Conservation (phyloP, 345 rosid genomes). For the Leavenworthia alabamica region DNA sequence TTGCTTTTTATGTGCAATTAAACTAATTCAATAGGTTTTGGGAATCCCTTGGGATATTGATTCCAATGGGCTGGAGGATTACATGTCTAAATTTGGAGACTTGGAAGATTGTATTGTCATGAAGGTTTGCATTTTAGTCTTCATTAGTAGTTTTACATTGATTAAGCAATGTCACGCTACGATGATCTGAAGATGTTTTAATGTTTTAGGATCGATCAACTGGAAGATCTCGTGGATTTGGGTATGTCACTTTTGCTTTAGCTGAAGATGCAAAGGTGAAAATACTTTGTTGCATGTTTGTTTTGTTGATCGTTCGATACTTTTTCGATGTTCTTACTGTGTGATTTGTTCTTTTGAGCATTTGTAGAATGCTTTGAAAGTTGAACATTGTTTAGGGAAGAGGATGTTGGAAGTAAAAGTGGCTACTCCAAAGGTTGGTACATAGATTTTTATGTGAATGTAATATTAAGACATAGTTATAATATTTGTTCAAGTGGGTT, state of each 20-base stretch:
- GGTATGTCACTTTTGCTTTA: constrained; percentile 78
- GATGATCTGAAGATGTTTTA: neutral
- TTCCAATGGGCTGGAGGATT: no score
- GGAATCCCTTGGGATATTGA: no score
- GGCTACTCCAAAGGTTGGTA: constrained; percentile 87
- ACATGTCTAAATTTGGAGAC: no score
- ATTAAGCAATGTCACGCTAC: neutral
- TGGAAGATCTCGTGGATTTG: constrained; percentile 97
- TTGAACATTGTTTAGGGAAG: constrained; percentile 79
- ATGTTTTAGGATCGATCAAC: constrained; percentile 69
- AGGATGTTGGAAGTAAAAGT: constrained; percentile 88
- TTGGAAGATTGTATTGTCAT: no score
- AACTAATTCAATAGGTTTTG: no score
- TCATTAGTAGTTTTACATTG: neutral
- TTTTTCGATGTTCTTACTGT: neutral
- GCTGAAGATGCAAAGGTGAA: constrained; percentile 77
- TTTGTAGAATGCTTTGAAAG: constrained; percentile 59
- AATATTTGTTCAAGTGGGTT: neutral
- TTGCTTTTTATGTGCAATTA: no score
- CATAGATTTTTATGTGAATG: neutral
- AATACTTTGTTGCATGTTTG: neutral
- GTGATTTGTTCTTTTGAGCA: neutral
- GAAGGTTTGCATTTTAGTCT: constrained; percentile 48
- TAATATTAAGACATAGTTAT: neutral
- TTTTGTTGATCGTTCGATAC: neutral